Percentiles rank a stretch among this genome's conserved stretches.
Conservation (phyloP, 2,329 filamentous ascomycete species). For the Hypoxylon sp. region DNA sequence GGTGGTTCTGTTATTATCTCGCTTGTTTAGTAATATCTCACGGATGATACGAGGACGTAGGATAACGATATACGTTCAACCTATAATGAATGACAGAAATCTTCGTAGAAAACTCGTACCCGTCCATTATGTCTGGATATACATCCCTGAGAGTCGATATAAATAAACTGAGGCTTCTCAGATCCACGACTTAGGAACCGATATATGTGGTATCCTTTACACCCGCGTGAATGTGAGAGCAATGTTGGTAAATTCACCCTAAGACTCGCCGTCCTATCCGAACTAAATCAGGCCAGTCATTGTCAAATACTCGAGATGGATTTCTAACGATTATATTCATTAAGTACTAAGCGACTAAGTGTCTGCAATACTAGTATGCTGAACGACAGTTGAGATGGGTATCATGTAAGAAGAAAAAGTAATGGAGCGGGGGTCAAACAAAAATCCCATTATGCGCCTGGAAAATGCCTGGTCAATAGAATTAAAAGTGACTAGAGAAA, state of each 20-base stretch:
- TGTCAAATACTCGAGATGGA: neutral
- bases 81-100: neutral
- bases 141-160: neutral
- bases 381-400: slow-evolving; percentile 45
- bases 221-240: neutral
- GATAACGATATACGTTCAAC: neutral
- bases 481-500: slow-evolving; percentile 33
- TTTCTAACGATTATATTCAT: slow-evolving; percentile 36
- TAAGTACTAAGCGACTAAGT: slow-evolving; percentile 40
- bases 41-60: neutral
- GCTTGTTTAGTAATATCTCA: neutral
- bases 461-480: slow-evolving; percentile 26
- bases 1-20: neutral
- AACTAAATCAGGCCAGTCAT: neutral
- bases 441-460: slow-evolving; percentile 30
- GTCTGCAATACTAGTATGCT: slow-evolving; percentile 31
- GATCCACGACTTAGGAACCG: neutral
- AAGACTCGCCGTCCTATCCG: neutral
- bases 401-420: slow-evolving; percentile 43
- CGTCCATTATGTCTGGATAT: neutral
- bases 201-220: neutral
- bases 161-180: neutral
- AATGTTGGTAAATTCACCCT: neutral
- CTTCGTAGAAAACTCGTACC: neutral
- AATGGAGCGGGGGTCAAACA: slow-evolving; percentile 37